Evolutionary conservation across 2,329 filamentous ascomycete species (phyloP).

Genomic region (Colletotrichum brevisporum): DNA sequence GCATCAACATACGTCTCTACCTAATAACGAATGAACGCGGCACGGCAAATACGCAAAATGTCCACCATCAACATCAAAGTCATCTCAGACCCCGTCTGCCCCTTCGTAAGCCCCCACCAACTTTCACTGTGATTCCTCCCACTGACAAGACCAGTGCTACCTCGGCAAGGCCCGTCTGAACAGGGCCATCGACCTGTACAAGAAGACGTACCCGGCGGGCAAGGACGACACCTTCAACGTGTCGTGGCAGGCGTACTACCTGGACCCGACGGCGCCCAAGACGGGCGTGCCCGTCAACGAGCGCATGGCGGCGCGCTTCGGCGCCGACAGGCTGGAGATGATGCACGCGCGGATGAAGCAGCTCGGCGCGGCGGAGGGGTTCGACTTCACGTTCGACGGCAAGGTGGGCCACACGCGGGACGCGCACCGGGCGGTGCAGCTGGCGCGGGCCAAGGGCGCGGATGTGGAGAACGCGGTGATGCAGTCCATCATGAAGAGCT

Average conservation of each 20-base stretch:
- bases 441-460: slow-evolving; percentile 68
- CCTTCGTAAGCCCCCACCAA: slow-evolving; percentile 58
- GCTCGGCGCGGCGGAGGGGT: slow-evolving; percentile 75
- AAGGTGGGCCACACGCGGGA: slow-evolving; percentile 83
- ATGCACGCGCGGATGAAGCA: slow-evolving; percentile 70
- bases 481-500: slow-evolving; percentile 74
- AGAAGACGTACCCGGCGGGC: slow-evolving; percentile 70
- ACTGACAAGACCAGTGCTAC: slow-evolving; percentile 72
- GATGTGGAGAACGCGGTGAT: slow-evolving; percentile 72
- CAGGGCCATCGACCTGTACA: slow-evolving; percentile 78
- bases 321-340: slow-evolving; percentile 69
- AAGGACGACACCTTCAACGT: slow-evolving; percentile 78
- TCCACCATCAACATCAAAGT: slow-evolving; percentile 82
- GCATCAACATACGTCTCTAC: not conserved
- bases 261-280: slow-evolving; percentile 75
- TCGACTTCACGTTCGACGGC: slow-evolving; percentile 80
- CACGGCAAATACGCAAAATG: slow-evolving; percentile 62
- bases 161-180: slow-evolving; percentile 83
- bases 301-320: slow-evolving; percentile 76
- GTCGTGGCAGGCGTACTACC: slow-evolving; percentile 84
- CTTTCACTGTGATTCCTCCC: not conserved
- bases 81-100: slow-evolving; percentile 86
- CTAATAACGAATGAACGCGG: slow-evolving; percentile 24
- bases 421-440: slow-evolving; percentile 82
- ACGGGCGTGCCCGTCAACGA: slow-evolving; percentile 60